A percentile compares a stretch with the other conserved stretches of the same genome.
These are phyloP conservation scores for Parachaetomium inaequale DNA, from an alignment of 495 filamentous ascomycete genomes.

Conservation along the genomic window DNA sequence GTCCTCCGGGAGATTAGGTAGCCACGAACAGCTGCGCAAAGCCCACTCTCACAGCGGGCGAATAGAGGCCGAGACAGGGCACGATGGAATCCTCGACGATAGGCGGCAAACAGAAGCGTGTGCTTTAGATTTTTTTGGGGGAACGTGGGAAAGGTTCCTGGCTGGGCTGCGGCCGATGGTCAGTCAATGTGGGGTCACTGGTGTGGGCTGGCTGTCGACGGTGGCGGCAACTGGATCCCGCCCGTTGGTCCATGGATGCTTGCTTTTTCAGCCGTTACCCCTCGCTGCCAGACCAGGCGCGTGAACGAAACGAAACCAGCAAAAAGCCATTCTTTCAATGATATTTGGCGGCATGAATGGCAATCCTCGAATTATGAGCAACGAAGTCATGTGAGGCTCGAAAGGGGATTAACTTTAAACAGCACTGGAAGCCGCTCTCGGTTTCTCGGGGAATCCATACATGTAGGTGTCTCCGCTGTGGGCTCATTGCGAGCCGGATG, in stretches of 20 bases:
- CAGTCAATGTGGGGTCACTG: constrained; percentile 31
- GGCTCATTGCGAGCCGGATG: no score
- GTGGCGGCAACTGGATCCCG: constrained; percentile 11
- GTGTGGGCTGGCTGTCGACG: neutral
- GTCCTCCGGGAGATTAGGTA: neutral
- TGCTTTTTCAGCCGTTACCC: neutral
- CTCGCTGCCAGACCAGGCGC: neutral
- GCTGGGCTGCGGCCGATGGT: constrained; percentile 17
- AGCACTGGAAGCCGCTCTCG: no score
- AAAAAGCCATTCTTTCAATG: neutral
- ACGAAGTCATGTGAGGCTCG: no score
- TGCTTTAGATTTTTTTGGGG: constrained; percentile 5
- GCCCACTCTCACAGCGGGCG: neutral
- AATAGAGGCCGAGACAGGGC: neutral
- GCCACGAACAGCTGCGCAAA: neutral
- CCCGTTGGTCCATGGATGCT: constrained; percentile 18
- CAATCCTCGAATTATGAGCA: no score
- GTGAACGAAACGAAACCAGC: neutral
- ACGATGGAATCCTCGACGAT: neutral
- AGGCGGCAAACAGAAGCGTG: neutral
- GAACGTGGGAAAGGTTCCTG: constrained; percentile 16
- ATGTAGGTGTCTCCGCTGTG: no score
- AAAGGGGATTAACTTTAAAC: no score
- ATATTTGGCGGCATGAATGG: no score
- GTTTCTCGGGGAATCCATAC: no score